A percentile compares a stretch with the other conserved stretches of the same genome.
phyloP scores from a whole-genome alignment of 306 rosid genomes.

The Lotus japonicus region DNA sequence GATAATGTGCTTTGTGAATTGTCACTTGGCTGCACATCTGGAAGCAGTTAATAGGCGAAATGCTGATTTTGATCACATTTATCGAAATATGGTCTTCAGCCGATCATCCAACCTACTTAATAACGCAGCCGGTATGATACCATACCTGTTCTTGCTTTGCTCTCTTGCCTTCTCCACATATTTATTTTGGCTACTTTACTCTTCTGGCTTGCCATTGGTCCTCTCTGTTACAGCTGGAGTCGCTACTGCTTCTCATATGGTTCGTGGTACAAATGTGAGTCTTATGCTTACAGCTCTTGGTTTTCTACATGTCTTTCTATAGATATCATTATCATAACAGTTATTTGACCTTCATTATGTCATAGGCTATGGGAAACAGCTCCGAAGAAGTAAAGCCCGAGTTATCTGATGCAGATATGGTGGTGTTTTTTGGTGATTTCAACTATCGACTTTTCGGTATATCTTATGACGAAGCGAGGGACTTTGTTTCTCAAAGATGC shows the following conservation, averaged over 20 bases:
- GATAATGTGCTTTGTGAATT: constrained; percentile 98
- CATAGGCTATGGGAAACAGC: constrained; percentile 52
- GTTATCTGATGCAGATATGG: constrained; percentile 90
- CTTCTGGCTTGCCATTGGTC: constrained; percentile 92
- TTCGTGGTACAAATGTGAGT: constrained; percentile 71
- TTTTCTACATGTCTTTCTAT: constrained; percentile 11
- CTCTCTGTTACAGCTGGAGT: constrained; percentile 93
- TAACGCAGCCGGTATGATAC: constrained; percentile 87
- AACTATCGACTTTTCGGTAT: constrained; percentile 95
- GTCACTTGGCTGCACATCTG: constrained; percentile 99
- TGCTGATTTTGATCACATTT: constrained; percentile 97
- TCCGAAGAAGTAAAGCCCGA: constrained; percentile 85
- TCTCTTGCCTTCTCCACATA: constrained; percentile 87
- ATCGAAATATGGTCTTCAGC: constrained; percentile 84
- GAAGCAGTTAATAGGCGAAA: constrained; percentile 96
- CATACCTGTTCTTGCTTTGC: constrained; percentile 80
- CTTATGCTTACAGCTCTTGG: constrained; percentile 5
- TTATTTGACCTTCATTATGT: constrained; percentile 18
- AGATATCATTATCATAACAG: constrained; percentile 19
- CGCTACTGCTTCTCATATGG: constrained; percentile 62
- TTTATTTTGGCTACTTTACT: constrained; percentile 92
- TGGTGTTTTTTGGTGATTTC: constrained; percentile 91
- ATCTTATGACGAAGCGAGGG: constrained; percentile 97
- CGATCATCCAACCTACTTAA: constrained; percentile 76
- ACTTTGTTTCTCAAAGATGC: constrained; percentile 98